These are phyloP conservation scores for Anacardium occidentale DNA, from an alignment of 345 rosid genomes.

Conservation along the genomic window DNA sequence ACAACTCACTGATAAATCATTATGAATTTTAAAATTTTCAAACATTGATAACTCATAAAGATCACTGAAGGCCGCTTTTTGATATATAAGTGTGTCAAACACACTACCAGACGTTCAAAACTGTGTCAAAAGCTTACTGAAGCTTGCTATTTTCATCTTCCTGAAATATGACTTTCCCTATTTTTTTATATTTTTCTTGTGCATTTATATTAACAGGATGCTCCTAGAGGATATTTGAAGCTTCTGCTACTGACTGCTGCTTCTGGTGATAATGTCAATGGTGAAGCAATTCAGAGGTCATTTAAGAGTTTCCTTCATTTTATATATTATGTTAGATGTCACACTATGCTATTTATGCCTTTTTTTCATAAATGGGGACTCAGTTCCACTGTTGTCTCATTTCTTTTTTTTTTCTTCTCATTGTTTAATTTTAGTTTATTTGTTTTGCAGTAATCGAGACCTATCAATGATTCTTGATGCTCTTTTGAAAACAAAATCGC, in stretches of 20 bases:
- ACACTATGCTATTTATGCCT: neutral
- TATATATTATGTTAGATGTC: slow-evolving; percentile 13
- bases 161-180: slow-evolving; percentile 10
- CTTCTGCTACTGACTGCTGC: slow-evolving; percentile 96
- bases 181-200: neutral
- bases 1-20: no score
- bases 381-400: slow-evolving; percentile 5
- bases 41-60: no score
- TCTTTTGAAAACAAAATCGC: slow-evolving; percentile 93
- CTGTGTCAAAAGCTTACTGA: neutral
- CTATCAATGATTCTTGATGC: slow-evolving; percentile 99
- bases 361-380: neutral
- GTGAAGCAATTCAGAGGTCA: slow-evolving; percentile 95
- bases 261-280: slow-evolving; percentile 74
- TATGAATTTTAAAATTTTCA: no score
- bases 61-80: no score
- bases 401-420: neutral
- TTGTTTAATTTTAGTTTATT: slow-evolving; percentile 27
- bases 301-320: slow-evolving; percentile 21
- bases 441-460: slow-evolving; percentile 84
- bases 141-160: neutral
- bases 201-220: slow-evolving; percentile 58
- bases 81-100: no score
- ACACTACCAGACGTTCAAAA: no score
- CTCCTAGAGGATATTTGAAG: slow-evolving; percentile 88